Evolutionary conservation across 1,284 basidiomycete species (phyloP).

Genomic region (Ceratobasidium sp.): DNA sequence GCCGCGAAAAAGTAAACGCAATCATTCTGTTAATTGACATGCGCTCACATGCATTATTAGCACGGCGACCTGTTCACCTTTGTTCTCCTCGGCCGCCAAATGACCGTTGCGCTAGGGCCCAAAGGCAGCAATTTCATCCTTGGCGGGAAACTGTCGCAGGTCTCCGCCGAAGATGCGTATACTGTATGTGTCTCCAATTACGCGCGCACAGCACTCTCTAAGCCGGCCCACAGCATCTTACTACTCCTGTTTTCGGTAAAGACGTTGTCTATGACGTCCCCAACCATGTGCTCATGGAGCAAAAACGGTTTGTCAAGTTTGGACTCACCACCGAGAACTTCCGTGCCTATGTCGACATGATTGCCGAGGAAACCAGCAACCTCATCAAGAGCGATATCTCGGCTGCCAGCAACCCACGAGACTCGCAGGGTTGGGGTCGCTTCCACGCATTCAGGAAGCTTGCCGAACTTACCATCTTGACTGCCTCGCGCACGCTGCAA

Average conservation of each 20-base stretch:
- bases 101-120: slow-evolving; percentile 91
- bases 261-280: slow-evolving; percentile 98
- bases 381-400: slow-evolving; percentile 66
- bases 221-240: slow-evolving; percentile 66
- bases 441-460: slow-evolving; percentile 79
- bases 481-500: slow-evolving; percentile 91
- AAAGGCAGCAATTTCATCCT: slow-evolving; percentile 95
- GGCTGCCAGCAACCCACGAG: background rate
- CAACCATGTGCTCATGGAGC: slow-evolving; percentile 98
- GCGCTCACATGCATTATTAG: slow-evolving; percentile 47
- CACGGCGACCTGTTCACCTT: slow-evolving; percentile 91
- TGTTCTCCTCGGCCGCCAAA: slow-evolving; percentile 83
- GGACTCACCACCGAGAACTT: slow-evolving; percentile 94
- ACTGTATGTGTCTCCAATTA: slow-evolving; percentile 58
- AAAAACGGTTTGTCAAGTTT: slow-evolving; percentile 97
- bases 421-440: slow-evolving; percentile 58
- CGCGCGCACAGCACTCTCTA: background rate
- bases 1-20: slow-evolving; percentile 77
- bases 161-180: slow-evolving; percentile 97
- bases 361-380: slow-evolving; percentile 80
- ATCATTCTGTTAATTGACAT: background rate
- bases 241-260: slow-evolving; percentile 93
- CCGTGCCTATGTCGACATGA: slow-evolving; percentile 88
- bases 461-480: slow-evolving; percentile 94
- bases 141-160: slow-evolving; percentile 89